Evolutionary conservation across 2,329 filamentous ascomycete species (phyloP).

Genomic region (Botrytis elliptica): DNA sequence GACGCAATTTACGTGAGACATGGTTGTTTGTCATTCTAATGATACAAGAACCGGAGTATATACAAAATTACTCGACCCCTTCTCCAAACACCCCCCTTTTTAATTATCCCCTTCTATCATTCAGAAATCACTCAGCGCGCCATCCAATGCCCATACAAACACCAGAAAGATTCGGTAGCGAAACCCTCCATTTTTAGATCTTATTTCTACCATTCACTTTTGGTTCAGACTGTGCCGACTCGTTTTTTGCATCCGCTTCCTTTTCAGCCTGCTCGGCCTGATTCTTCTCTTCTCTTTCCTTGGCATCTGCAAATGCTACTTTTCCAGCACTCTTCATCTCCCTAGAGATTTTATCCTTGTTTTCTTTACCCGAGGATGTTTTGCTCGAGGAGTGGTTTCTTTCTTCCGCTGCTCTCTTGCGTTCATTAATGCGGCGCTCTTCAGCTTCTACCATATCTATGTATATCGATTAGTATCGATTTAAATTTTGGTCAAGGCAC

Average conservation of each 20-base stretch:
- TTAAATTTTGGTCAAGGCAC: background rate
- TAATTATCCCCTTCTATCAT: background rate
- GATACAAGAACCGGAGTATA: background rate
- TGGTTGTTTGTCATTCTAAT: background rate
- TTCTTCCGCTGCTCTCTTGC: conserved; percentile 52
- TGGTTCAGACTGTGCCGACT: background rate
- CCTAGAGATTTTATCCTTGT: conserved; percentile 40
- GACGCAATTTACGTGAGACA: background rate
- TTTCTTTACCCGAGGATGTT: conserved; percentile 55
- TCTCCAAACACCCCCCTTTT: background rate
- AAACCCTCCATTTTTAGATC: background rate
- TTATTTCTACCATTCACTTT: background rate
- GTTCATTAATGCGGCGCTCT: conserved; percentile 58
- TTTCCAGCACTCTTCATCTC: conserved; percentile 42
- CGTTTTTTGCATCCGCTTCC: conserved; percentile 19
- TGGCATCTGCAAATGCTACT: conserved; percentile 25
- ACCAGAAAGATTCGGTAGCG: background rate
- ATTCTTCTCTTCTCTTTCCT: conserved; percentile 24
- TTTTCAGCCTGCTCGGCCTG: conserved; percentile 23
- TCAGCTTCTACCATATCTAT: conserved; percentile 82
- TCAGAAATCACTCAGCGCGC: background rate
- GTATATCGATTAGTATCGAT: conserved; percentile 25
- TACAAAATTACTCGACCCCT: background rate
- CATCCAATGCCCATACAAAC: background rate
- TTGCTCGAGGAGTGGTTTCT: conserved; percentile 13